Conservation (phyloP, 306 rosid species). For the Benincasa hispida region DNA sequence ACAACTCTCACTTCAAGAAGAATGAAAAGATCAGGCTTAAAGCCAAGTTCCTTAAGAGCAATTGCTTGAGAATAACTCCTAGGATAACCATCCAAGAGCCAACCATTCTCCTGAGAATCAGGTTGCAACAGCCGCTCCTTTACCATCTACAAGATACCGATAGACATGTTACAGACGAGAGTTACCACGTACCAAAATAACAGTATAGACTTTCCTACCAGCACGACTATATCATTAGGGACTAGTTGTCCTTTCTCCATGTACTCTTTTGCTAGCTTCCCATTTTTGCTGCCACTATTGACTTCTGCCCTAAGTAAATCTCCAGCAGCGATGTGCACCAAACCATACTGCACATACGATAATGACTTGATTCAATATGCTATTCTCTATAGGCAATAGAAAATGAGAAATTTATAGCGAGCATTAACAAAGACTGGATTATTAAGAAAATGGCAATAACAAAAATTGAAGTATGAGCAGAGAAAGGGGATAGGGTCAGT, state of each 20-base stretch:
- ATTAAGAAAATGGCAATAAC: not conserved
- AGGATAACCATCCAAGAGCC: slow-evolving; percentile 98
- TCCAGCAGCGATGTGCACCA: slow-evolving; percentile 94
- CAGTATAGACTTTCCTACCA: slow-evolving; percentile 26
- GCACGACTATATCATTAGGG: slow-evolving; percentile 80
- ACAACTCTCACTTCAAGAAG: slow-evolving; percentile 53
- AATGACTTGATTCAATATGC: slow-evolving; percentile 32
- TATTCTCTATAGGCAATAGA: slow-evolving; percentile 11
- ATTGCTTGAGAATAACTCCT: slow-evolving; percentile 87
- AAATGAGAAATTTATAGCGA: slow-evolving; percentile 16
- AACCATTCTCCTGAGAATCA: slow-evolving; percentile 61
- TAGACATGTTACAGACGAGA: not conserved
- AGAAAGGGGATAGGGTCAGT: not conserved
- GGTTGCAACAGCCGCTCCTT: slow-evolving; percentile 61
- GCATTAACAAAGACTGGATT: not conserved
- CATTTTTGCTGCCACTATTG: slow-evolving; percentile 67
- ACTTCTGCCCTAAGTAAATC: slow-evolving; percentile 89
- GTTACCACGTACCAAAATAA: slow-evolving; percentile 14
- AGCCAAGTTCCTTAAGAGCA: slow-evolving; percentile 49
- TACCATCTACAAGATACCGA: slow-evolving; percentile 49
- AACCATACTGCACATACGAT: slow-evolving; percentile 60
- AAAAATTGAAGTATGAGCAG: not conserved
- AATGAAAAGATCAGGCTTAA: slow-evolving; percentile 64
- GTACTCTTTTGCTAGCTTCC: slow-evolving; percentile 56
- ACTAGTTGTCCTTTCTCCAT: slow-evolving; percentile 88